Evolutionary conservation across 176 grass and related monocot genomes (phyloP), one percentile per base, ranked within the genome.

Genomic region (Oryza australiensis): DNA sequence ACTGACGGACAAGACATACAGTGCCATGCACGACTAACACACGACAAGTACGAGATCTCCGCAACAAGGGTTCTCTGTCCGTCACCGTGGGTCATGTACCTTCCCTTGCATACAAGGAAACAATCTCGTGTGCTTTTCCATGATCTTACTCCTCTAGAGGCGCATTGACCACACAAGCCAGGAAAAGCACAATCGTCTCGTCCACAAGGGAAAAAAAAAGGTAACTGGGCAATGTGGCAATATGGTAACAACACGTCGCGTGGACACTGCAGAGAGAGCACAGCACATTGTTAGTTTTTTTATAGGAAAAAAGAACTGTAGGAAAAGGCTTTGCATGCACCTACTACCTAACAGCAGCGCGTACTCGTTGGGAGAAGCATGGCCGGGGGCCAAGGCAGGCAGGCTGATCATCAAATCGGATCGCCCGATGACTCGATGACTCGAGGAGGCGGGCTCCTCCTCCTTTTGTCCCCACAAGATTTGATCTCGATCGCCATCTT

Each of bases 401-500:
- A 60, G 70, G 24, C 59, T 41, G n/a, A 57, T 59, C 66, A 9
- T 59, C 66, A 28, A 60, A 81, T 70, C 64, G 12, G 64, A 68
- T 80, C 77, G 5, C 42, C 32, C 10, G 12, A 41, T 34, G 40
- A n/a, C n/a, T n/a, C n/a, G n/a, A n/a, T n/a, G n/a, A n/a, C n/a
- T n/a, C n/a, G n/a, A 68, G 42, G 23, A 35, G 34, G 34, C 34
- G 7, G 3, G 8, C 8, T 40, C 38, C 24, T 0, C 33, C 23
- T 2, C 2, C 23, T 75, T 57, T 5, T 2, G 22, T 22, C 34
- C 49, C 66, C 66, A 41, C 59, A 30, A 59, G 70, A 75, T 81
- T 57, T 80, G 84, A 26, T 81, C 48, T 55, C 15, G 55, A 60
- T 60, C 55, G 69, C 60, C 59, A n/a, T 45, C 46, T 51, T 80